phyloP scores from a whole-genome alignment of 108 stramenopile species.

The Poteriospumella lacustris region DNA sequence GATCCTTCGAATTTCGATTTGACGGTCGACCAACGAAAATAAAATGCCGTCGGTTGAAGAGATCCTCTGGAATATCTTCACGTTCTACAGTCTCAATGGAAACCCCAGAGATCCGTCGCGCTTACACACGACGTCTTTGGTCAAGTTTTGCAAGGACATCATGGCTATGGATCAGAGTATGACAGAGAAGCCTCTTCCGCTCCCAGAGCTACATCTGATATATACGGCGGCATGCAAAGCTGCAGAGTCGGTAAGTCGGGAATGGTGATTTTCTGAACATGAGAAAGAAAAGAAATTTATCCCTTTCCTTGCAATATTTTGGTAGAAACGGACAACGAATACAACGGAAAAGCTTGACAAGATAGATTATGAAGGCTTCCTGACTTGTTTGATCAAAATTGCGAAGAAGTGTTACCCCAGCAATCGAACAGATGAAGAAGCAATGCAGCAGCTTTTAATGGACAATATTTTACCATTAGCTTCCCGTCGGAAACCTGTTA shows the following conservation, averaged over 20 bases:
- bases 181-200: conserved; percentile 3
- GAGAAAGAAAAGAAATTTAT: neutral
- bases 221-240: neutral
- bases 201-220: conserved; percentile 13
- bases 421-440: conserved; percentile 3
- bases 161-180: conserved; percentile 4
- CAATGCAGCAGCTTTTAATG: conserved; percentile 50
- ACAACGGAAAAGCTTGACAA: conserved; percentile 24
- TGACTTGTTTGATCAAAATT: conserved; percentile 47
- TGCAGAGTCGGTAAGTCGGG: neutral
- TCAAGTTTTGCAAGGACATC: conserved; percentile 25
- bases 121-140: neutral
- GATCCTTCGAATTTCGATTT: too few species aligned
- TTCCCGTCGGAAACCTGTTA: conserved; percentile 38
- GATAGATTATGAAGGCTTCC: conserved; percentile 49
- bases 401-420: conserved; percentile 35
- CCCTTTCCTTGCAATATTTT: neutral
- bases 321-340: neutral
- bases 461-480: conserved; percentile 58
- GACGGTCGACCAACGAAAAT: too few species aligned
- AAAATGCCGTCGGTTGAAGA: too few species aligned
- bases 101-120: conserved; percentile 45
- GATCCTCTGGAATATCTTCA: conserved; percentile 64
- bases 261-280: neutral
- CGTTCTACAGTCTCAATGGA: conserved; percentile 56